Evolutionary conservation across 768 basidiomycete genomes (phyloP), one percentile per base, ranked within the genome.

Genomic region (Boletellus sp.): DNA sequence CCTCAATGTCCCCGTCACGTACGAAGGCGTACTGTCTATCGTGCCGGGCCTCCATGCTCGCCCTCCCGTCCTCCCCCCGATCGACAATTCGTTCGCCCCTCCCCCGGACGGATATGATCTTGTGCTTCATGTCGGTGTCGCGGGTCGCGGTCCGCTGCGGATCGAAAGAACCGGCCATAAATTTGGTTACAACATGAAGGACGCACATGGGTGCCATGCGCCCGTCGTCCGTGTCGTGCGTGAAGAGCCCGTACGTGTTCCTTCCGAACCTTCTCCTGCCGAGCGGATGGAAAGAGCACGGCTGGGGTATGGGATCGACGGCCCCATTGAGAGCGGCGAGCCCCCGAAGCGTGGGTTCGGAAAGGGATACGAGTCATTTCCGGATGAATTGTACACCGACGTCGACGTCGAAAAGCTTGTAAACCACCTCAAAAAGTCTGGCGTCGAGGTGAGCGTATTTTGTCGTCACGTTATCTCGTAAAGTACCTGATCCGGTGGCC

Each of bases 91-190:
- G 16, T 70, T 69, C 24, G 63, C 75, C 22, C 54, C 74, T 22
- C 73, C 74, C 20, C 62, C 66, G 17, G 69, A 68, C 44, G 83
- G 81, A 12, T 87, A 81, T 57, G 85, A 87, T 60, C 79, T 87
- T 57, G 77, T 87, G 46, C 78, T 87, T 57, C 85, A 87, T 57
- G 73, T 87, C 24, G 85, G 85, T 4, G 80, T 84, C 17, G 84
- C 83, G 6, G 79, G 80, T 15, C 74, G 81, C 12, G 85, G 85
- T 0, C 75, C 79, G 0, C 58, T 86, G 46, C 72, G 81, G 19
- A 75, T 87, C 73, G 85, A 87, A 63, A 73, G 78, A 53, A 60
- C 76, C n/a, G 77, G 78, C 1, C 85, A 87, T 63, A 85, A 85
- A 60, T 69, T 79, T 17, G 83, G 84, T 7, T 87, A 86, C 62